Percentiles rank a stretch among this genome's conserved stretches.
Conservation (phyloP, 1,139 yeast species). For the Nakaseomyces delphensis region DNA sequence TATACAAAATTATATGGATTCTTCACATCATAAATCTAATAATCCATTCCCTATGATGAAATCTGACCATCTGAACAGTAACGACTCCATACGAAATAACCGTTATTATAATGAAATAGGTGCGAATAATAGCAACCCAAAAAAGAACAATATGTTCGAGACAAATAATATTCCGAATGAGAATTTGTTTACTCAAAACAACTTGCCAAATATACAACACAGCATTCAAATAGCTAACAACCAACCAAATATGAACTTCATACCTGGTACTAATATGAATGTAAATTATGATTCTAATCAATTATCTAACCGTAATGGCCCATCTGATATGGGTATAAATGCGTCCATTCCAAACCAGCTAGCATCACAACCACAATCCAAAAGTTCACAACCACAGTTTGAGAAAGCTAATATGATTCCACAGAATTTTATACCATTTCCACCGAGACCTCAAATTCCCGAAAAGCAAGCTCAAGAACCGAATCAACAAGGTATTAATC, state of each 20-base stretch:
- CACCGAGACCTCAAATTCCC: slow-evolving; percentile 6
- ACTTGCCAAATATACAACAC: background rate
- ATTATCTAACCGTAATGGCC: slow-evolving; percentile 9
- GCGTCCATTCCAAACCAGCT: slow-evolving; percentile 4
- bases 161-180: background rate
- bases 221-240: background rate
- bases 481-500: background rate
- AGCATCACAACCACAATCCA: slow-evolving; percentile 19
- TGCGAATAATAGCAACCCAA: background rate
- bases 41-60: slow-evolving; percentile 31
- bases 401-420: background rate
- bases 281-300: slow-evolving; percentile 8
- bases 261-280: slow-evolving; percentile 3
- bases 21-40: slow-evolving; percentile 28
- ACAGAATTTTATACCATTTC: slow-evolving; percentile 1
- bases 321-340: slow-evolving; percentile 2
- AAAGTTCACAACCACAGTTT: background rate
- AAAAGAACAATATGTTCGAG: background rate
- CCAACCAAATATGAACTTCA: background rate
- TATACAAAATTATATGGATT: background rate
- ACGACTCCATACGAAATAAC: background rate
- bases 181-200: background rate
- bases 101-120: background rate
- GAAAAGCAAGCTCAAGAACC: slow-evolving; percentile 5
- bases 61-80: slow-evolving; percentile 8